Evolutionary conservation across 192 early-diverging fungal genomes (phyloP).

Genomic region (Chytriomyces sp.): DNA sequence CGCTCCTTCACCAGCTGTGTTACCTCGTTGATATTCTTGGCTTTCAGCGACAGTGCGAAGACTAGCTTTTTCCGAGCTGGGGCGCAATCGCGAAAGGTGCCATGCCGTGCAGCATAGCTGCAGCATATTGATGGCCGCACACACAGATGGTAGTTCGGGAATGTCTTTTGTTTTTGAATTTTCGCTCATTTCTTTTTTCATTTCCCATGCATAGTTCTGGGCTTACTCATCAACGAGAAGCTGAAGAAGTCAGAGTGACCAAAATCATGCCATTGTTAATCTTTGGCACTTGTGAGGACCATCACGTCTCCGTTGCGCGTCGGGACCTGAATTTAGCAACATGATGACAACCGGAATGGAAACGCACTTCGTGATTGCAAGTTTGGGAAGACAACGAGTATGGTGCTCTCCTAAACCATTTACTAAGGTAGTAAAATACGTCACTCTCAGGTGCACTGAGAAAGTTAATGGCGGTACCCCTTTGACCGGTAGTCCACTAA

Average conservation of each 20-base stretch:
- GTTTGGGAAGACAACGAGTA: constrained; percentile 83
- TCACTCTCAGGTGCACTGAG: constrained; percentile 79
- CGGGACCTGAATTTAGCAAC: background rate
- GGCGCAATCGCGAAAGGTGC: constrained; percentile 47
- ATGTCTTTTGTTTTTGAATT: background rate
- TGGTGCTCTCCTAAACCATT: constrained; percentile 71
- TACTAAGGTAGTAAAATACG: constrained; percentile 82
- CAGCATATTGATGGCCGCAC: constrained; percentile 28
- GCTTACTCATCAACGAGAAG: background rate
- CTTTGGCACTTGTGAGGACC: constrained; percentile 8
- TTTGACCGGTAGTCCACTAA: constrained; percentile 93
- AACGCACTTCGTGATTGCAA: constrained; percentile 37
- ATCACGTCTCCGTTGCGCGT: constrained; percentile 22
- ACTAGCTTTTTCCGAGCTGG: constrained; percentile 40
- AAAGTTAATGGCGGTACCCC: constrained; percentile 89
- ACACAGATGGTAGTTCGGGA: constrained; percentile 14
- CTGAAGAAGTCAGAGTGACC: constrained; percentile 7
- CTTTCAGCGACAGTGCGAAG: constrained; percentile 50
- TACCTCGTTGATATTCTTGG: constrained; percentile 35
- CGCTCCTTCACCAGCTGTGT: constrained; percentile 36
- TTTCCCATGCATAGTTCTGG: background rate
- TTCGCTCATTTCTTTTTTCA: background rate
- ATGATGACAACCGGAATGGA: background rate
- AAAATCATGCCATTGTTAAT: too few relatives aligned
- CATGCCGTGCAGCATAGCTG: constrained; percentile 44